Evolutionary conservation across 208 protist genomes (phyloP).

Genomic region (Acanthamoeba castellanii): DNA sequence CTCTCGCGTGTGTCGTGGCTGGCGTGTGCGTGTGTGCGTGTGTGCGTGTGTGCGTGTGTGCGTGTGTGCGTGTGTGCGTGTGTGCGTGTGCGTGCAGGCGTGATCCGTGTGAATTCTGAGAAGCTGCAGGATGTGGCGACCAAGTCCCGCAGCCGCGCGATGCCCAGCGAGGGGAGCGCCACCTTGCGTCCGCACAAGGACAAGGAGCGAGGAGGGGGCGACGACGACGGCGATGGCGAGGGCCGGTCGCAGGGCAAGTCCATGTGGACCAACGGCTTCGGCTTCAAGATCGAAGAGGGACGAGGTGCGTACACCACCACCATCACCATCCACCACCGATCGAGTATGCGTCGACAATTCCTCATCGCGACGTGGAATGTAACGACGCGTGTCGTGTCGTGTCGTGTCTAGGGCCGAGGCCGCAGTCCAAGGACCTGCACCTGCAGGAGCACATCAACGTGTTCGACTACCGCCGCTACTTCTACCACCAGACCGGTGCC

Average conservation of each 20-base stretch:
- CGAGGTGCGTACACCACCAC: neutral
- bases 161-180: neutral
- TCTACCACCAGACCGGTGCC: conserved; percentile 29
- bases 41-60: no score
- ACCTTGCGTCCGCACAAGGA: neutral
- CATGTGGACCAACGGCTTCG: conserved; percentile 27
- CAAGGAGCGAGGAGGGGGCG: neutral
- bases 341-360: no score
- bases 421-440: conserved; percentile 1
- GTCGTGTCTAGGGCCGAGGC: neutral
- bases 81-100: neutral
- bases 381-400: neutral
- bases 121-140: conserved; percentile 20
- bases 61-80: no score
- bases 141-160: conserved; percentile 1
- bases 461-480: conserved; percentile 29
- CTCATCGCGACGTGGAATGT: neutral
- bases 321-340: no score
- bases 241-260: neutral
- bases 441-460: conserved; percentile 70
- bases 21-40: no score
- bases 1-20: no score
- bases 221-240: neutral
- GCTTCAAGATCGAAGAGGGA: conserved; percentile 24
- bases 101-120: neutral